Evolutionary conservation across 164 flowering plant genomes (phyloP).

Genomic region (Warburgia ugandensis): DNA sequence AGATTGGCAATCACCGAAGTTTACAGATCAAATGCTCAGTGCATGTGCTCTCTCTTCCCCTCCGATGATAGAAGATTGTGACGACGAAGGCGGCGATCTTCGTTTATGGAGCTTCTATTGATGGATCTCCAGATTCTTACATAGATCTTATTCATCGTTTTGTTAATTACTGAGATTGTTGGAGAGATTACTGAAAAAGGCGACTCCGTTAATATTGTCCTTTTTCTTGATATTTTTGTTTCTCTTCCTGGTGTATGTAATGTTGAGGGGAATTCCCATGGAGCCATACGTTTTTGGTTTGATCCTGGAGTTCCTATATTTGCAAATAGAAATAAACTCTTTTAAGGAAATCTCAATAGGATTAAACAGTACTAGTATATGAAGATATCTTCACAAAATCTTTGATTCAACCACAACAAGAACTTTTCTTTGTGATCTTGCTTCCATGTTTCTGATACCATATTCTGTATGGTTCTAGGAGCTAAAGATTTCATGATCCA

Average conservation of each 20-base stretch:
- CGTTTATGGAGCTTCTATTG: constrained; percentile 29
- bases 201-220: constrained; percentile 1
- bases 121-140: neutral
- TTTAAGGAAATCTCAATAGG: too few relatives aligned
- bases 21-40: constrained; percentile 6
- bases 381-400: too few relatives aligned
- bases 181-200: constrained; percentile 13
- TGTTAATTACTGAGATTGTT: neutral
- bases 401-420: too few relatives aligned
- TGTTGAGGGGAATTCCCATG: neutral
- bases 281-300: too few relatives aligned
- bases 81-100: constrained; percentile 23
- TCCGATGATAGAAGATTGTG: constrained; percentile 10
- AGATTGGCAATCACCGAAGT: constrained; percentile 19
- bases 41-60: too few relatives aligned
- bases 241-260: neutral
- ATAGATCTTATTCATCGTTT: constrained; percentile 2
- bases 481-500: too few relatives aligned
- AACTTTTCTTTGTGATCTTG: too few relatives aligned
- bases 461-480: too few relatives aligned
- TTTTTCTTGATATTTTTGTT: neutral
- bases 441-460: too few relatives aligned
- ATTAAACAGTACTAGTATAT: too few relatives aligned
- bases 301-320: too few relatives aligned
- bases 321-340: too few relatives aligned